Evolutionary conservation across 2,329 filamentous ascomycete genomes (phyloP).

Genomic region (Macrophomina pseudophaseolina): DNA sequence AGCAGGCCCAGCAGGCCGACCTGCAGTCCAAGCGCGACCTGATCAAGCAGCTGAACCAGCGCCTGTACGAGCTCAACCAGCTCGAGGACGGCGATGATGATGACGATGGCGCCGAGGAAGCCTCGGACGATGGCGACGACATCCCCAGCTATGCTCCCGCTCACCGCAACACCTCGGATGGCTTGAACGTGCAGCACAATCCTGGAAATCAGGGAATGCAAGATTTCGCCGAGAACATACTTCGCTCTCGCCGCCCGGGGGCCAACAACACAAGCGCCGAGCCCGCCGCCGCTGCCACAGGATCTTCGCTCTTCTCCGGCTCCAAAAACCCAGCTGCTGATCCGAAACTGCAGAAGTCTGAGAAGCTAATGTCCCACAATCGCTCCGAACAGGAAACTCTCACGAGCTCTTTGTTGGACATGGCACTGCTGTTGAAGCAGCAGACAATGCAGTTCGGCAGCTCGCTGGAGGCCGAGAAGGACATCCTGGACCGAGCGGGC

Average conservation of each 20-base stretch:
- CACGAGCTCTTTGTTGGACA: constrained; percentile 77
- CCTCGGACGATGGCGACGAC: constrained; percentile 48
- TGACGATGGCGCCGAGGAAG: constrained; percentile 39
- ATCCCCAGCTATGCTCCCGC: constrained; percentile 52
- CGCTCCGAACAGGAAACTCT: constrained; percentile 82
- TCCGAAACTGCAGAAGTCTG: constrained; percentile 47
- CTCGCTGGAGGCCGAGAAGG: constrained; percentile 75
- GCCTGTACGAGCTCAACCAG: constrained; percentile 71
- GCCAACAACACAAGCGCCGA: constrained; percentile 31
- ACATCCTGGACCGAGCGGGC: constrained; percentile 71
- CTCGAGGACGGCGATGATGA: constrained; percentile 51
- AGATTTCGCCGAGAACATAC: constrained; percentile 40
- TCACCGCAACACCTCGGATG: constrained; percentile 35
- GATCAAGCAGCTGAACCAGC: constrained; percentile 68
- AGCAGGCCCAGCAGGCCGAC: constrained; percentile 66
- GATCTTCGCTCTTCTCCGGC: constrained; percentile 30
- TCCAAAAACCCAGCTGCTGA: constrained; percentile 31
- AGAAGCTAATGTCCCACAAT: constrained; percentile 76
- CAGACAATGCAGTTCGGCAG: constrained; percentile 74
- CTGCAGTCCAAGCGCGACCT: constrained; percentile 68
- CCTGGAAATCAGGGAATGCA: constrained; percentile 39
- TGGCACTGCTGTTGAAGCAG: constrained; percentile 78
- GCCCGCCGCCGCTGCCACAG: constrained; percentile 29
- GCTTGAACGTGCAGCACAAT: constrained; percentile 38
- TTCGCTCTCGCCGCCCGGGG: constrained; percentile 37